These are phyloP conservation scores for Saprolegnia diclina DNA, from an alignment of 352 stramenopile genomes.

Conservation along the genomic window DNA sequence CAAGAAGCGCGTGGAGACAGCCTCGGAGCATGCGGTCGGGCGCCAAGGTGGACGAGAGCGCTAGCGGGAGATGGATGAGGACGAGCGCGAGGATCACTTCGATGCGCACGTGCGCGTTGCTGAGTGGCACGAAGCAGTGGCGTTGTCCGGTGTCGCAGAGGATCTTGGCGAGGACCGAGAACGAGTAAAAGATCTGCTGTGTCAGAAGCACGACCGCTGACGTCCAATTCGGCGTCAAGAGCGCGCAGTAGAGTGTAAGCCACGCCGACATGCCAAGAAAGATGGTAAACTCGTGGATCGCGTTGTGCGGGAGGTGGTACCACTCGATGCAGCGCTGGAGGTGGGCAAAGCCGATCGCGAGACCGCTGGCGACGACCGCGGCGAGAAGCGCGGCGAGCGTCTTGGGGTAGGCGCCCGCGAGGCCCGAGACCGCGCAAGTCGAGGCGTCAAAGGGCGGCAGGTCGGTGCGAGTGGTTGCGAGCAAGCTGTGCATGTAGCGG, in stretches of 20 bases:
- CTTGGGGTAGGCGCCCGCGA: constrained; percentile 13
- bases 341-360: not conserved
- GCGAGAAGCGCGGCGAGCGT: not conserved
- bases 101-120: constrained; percentile 46
- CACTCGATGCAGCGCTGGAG: constrained; percentile 7
- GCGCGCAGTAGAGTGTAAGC: constrained; percentile 16
- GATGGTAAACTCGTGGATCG: constrained; percentile 18
- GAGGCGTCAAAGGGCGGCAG: not conserved
- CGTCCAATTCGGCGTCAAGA: constrained; percentile 9
- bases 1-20: constrained; percentile 49
- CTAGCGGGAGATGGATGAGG: constrained; percentile 35
- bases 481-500: not conserved
- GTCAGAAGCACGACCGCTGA: not conserved
- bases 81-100: constrained; percentile 46
- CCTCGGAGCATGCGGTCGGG: not conserved
- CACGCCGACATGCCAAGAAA: constrained; percentile 18
- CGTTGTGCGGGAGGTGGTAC: not conserved
- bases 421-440: not conserved
- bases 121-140: constrained; percentile 45
- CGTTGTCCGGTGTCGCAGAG: constrained; percentile 69
- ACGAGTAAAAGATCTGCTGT: constrained; percentile 22
- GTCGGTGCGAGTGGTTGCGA: not conserved
- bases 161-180: constrained; percentile 41
- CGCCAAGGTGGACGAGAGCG: not conserved
- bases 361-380: not conserved